Conservation (phyloP, 257 asterid species). For the Agastache rugosa region DNA sequence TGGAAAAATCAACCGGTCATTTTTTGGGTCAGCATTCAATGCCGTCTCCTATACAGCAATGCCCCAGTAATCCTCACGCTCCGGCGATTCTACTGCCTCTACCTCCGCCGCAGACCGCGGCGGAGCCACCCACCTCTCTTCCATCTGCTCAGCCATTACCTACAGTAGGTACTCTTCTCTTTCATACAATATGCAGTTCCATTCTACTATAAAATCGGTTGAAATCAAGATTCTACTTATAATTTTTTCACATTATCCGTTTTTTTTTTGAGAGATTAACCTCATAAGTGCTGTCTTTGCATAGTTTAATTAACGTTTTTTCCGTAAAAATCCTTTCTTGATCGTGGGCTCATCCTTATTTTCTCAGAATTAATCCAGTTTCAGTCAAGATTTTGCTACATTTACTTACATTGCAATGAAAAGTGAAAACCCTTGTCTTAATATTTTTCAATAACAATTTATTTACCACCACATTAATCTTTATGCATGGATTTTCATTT, state of each 20-base stretch:
- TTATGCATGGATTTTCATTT: neutral
- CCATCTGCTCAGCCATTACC: slow-evolving; percentile 60
- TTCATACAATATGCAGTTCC: neutral
- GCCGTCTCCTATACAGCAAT: slow-evolving; percentile 46
- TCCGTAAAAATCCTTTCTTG: neutral
- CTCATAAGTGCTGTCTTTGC: neutral
- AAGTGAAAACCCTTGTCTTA: slow-evolving; percentile 21
- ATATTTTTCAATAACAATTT: neutral
- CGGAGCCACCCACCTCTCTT: slow-evolving; percentile 32
- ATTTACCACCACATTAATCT: neutral
- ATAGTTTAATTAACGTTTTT: neutral
- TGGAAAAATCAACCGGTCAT: neutral
- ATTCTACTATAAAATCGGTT: neutral
- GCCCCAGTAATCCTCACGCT: slow-evolving; percentile 26
- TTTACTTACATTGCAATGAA: neutral
- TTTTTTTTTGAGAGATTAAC: neutral
- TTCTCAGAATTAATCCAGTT: neutral
- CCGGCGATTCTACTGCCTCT: slow-evolving; percentile 36
- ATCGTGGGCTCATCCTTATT: neutral
- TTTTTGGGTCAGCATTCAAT: slow-evolving; percentile 24
- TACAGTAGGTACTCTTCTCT: slow-evolving; percentile 64
- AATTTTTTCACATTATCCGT: neutral
- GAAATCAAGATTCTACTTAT: neutral
- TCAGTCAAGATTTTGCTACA: neutral
- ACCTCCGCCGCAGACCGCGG: slow-evolving; percentile 43